Conservation (phyloP, 2,329 filamentous ascomycete genomes). For the Aspergillus melleus region DNA sequence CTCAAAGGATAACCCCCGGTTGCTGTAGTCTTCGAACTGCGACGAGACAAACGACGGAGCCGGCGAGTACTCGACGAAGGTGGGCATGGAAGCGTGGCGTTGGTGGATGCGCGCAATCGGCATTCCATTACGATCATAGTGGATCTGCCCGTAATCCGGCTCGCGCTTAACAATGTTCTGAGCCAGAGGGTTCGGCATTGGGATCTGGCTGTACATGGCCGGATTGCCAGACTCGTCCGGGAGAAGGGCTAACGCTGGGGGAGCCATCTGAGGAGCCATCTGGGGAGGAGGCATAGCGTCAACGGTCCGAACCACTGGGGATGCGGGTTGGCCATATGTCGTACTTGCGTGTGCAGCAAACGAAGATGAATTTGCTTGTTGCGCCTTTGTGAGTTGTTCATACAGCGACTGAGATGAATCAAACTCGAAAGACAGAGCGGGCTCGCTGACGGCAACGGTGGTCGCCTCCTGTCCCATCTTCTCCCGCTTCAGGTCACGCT, state of each 20-base stretch:
- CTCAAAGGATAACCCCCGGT: constrained; percentile 92
- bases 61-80: constrained; percentile 96
- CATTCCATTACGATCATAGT: constrained; percentile 90
- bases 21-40: constrained; percentile 97
- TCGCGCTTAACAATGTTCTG: constrained; percentile 83
- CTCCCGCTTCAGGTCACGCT: constrained; percentile 96
- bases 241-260: constrained; percentile 57
- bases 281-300: constrained; percentile 88
- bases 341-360: constrained; percentile 78
- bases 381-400: constrained; percentile 98
- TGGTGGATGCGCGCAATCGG: constrained; percentile 81
- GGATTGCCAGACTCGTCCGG: constrained; percentile 65
- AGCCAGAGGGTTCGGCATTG: constrained; percentile 66
- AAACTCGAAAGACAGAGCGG: constrained; percentile 96
- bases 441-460: constrained; percentile 94
- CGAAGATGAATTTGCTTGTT: constrained; percentile 97
- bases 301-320: constrained; percentile 84
- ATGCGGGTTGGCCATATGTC: constrained; percentile 69
- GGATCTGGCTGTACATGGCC: constrained; percentile 71
- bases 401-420: constrained; percentile 98
- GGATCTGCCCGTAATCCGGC: constrained; percentile 75
- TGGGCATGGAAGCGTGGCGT: constrained; percentile 96
- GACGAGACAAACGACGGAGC: constrained; percentile 98
- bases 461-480: constrained; percentile 99
- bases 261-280: constrained; percentile 80